These are phyloP conservation scores for Spathaspora arborariae DNA, from an alignment of 805 yeast species.

Conservation along the genomic window DNA sequence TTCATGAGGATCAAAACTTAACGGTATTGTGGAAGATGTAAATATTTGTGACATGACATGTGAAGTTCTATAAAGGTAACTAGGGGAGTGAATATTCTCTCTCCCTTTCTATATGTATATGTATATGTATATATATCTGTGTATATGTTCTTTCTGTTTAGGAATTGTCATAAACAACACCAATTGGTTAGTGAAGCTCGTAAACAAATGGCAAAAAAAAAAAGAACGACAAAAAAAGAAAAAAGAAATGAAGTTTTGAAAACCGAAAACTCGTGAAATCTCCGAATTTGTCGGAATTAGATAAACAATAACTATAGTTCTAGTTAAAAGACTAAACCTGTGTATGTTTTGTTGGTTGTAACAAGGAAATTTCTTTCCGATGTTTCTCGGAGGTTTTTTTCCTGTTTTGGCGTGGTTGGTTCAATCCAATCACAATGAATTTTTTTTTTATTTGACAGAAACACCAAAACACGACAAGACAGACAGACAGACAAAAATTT, in stretches of 20 bases:
- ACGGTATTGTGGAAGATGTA: conserved; percentile 34
- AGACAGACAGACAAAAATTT: too few species aligned
- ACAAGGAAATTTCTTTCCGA: neutral
- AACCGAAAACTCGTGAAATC: neutral
- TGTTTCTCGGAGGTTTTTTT: neutral
- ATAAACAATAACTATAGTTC: too few species aligned
- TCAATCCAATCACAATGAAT: neutral
- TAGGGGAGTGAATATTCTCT: neutral
- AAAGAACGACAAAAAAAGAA: neutral
- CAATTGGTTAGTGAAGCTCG: neutral
- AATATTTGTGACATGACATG: conserved; percentile 21
- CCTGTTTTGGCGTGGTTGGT: neutral
- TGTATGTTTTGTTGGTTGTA: neutral
- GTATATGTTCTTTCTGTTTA: neutral
- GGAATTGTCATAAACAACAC: neutral
- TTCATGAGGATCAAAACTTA: conserved; percentile 27
- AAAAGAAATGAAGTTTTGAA: neutral
- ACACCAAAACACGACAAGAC: too few species aligned
- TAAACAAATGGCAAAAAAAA: neutral
- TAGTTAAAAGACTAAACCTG: too few species aligned
- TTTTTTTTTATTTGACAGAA: neutral
- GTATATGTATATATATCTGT: neutral
- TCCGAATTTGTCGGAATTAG: too few species aligned
- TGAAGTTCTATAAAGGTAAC: neutral
- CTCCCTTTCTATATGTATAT: neutral